Evolutionary conservation across 768 basidiomycete genomes (phyloP), one percentile per base, ranked within the genome.

Genomic region (Boletus sp.): DNA sequence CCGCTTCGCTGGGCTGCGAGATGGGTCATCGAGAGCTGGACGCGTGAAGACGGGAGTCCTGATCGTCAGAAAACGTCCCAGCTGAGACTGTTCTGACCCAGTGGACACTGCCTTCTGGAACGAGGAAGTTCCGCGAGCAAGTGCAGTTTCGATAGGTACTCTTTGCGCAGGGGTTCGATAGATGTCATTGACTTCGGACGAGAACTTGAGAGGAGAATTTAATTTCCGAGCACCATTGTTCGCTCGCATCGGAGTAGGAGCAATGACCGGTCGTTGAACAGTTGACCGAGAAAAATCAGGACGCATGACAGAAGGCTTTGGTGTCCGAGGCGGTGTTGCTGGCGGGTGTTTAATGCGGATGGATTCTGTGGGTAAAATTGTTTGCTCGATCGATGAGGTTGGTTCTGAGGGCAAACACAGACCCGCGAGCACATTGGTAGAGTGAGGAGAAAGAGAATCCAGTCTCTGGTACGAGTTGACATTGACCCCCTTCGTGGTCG

Each of bases 161-260:
- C 88, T 78, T 47, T 83, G 80, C 2, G 88, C 87, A 40, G 88
- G 88, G 5, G 86, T 85, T 42, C 79, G 79, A 49, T 66, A 62
- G 10, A 73, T 66, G 40, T 83, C 78, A 47, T 78, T 44, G 63
- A 54, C 50, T 67, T 71, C 54, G 71, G 63, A 47, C 64, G 73
- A 55, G 66, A 70, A 60, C 71, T 78, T 65, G 60, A 67, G 41
- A n/a, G 75, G 73, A 17, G 75, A 72, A 29, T 59, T 52, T 36
- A 57, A 48, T 50, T 55, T 62, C 32, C 36, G 44, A 35, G 51
- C 5, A 41, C 36, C 33, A 30, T 32, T 47, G 35, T 51, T 63
- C 28, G 61, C 62, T 55, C 62, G 72, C 48, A 57, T 59, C 51
- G 62, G 73, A 10, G 67, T 75, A 61, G 60, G 71, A 55, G 55